These are phyloP conservation scores for Peronospora destructor DNA, from an alignment of 352 stramenopile species.

Conservation along the genomic window DNA sequence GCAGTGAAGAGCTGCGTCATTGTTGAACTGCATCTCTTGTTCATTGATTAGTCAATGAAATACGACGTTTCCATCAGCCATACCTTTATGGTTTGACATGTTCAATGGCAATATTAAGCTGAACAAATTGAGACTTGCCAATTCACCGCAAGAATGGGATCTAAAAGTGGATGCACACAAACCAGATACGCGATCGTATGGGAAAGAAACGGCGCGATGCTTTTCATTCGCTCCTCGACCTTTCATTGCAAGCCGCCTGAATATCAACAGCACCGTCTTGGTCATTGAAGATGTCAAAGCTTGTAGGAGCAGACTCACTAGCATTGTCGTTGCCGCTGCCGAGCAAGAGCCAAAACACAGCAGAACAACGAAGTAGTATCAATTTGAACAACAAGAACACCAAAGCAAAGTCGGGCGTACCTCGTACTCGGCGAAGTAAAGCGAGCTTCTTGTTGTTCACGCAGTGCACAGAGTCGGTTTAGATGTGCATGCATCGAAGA, in stretches of 20 bases:
- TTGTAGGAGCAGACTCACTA: not conserved
- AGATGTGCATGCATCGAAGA: constrained; percentile 10
- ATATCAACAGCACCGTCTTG: not conserved
- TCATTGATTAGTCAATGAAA: too few relatives aligned
- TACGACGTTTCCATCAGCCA: too few relatives aligned
- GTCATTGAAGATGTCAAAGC: not conserved
- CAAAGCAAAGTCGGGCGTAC: constrained; percentile 2
- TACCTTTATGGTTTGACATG: too few relatives aligned
- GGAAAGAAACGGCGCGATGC: not conserved
- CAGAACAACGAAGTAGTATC: not conserved
- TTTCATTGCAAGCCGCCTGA: not conserved
- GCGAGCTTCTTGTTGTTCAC: constrained; percentile 4
- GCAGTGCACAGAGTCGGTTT: constrained; percentile 7
- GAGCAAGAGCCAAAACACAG: not conserved
- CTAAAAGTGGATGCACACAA: not conserved
- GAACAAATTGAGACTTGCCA: not conserved
- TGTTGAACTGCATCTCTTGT: too few relatives aligned
- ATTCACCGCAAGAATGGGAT: not conserved
- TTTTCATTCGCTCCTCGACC: not conserved
- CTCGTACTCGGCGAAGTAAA: constrained; percentile 3
- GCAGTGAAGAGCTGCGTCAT: too few relatives aligned
- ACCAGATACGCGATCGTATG: not conserved
- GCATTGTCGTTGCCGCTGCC: constrained; percentile 4
- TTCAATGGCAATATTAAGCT: not conserved
- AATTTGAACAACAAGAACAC: not conserved